A percentile compares a stretch with the other conserved stretches of the same genome.
Evolutionary conservation across 192 early-diverging fungal species (phyloP).

Genomic region (Martensiomyces pterosporus): DNA sequence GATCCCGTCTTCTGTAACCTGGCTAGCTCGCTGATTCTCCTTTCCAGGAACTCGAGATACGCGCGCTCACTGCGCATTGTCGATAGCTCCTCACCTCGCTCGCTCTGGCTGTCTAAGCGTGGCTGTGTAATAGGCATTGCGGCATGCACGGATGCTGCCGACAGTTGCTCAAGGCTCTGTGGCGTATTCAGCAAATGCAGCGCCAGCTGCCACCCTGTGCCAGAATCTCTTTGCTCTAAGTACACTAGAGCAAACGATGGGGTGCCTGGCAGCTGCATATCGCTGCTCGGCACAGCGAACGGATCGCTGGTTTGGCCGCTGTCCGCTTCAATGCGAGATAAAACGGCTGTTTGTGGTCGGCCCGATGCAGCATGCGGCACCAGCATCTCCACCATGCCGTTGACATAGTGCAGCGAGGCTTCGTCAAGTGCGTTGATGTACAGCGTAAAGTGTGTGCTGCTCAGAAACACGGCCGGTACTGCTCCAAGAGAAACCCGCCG

Average conservation of each 20-base stretch:
- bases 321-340: too few relatives aligned
- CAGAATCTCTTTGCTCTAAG: too few relatives aligned
- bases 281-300: neutral
- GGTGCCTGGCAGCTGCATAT: neutral
- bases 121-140: too few relatives aligned
- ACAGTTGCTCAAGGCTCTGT: neutral
- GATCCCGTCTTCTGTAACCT: neutral
- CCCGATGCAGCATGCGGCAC: neutral
- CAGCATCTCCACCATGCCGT: constrained; percentile 21
- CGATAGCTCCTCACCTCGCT: too few relatives aligned
- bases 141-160: neutral
- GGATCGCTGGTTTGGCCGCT: too few relatives aligned
- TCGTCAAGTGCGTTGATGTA: constrained; percentile 18
- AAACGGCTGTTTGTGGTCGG: neutral
- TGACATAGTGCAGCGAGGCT: constrained; percentile 19
- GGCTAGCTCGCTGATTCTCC: too few relatives aligned
- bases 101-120: too few relatives aligned
- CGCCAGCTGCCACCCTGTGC: neutral
- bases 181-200: neutral
- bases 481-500: constrained; percentile 7
- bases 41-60: neutral
- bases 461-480: constrained; percentile 25
- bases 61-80: neutral
- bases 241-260: neutral
- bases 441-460: constrained; percentile 9